Base-by-base conservation (phyloP, 768 basidiomycete species). In the Tubosaeta sp. region DNA sequence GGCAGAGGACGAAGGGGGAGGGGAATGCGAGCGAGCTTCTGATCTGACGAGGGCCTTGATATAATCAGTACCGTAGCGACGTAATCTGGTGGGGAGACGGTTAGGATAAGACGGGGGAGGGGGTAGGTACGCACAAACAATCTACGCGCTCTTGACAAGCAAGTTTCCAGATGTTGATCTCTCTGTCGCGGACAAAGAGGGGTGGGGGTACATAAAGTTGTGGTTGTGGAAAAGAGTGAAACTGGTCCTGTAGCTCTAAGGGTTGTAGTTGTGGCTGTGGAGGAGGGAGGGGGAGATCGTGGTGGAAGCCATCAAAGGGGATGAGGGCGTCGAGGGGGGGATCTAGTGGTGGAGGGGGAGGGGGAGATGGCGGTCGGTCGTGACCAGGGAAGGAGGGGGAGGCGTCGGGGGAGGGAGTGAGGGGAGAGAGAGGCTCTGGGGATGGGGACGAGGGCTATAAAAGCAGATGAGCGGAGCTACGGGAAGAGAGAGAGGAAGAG, bases 131-230 rank as follows among this genome's bases (percentile, higher is more conserved):
- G 58, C 41, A 68, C 67, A 68, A 44, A 55, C 55, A 68, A 48
- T 68, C 67, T 54, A 68, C 67, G 41, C 67, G 65, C 55, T 68
- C 67, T 55, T 70, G 67, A 46, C 67, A 68, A 13, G 67, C 67
- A 14, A 68, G 56, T 54, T 68, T 68, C 67, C 67, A 68, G 46
- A 68, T 68, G 50, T 68, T 68, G 58, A 70, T 62, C 42, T 68
- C 67, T 19, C 67, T 59, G 59, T 70, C 68, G 26, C 67, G 68
- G 49, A 60, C 63, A 44, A 65, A 58, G 27, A 58, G 58, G 16
- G 68, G 68, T 14, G 61, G 65, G 17, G 63, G 61, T 50, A 65
- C 60, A 57, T 67, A 67, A 38, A 66, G 56, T 10, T 60, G 65
- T 11, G 56, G 59, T 43, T 52, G 64, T 38, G 59, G 45, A 54